phyloP scores from a whole-genome alignment of 192 early-diverging fungal species.

The Entomortierella beljakovae region DNA sequence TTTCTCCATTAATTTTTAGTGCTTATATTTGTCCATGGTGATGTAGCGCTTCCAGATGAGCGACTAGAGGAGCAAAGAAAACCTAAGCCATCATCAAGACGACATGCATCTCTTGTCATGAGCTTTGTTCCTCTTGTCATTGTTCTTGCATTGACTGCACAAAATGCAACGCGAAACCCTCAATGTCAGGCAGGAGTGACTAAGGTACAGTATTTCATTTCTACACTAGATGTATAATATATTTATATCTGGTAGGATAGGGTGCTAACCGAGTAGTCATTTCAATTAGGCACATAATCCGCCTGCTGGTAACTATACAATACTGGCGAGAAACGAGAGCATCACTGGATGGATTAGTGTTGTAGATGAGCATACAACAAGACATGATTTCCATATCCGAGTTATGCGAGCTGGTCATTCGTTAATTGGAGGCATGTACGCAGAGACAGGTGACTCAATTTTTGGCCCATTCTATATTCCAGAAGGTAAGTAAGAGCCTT shows the following conservation, averaged over 20 bases:
- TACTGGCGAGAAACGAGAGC: conserved; percentile 82
- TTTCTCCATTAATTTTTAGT: conserved; percentile 7
- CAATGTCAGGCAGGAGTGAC: conserved; percentile 63
- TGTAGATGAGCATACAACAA: conserved; percentile 63
- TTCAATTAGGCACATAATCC: conserved; percentile 34
- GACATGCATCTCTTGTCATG: conserved; percentile 27
- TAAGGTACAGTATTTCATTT: conserved; percentile 29
- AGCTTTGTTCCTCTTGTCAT: conserved; percentile 54
- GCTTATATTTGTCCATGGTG: conserved; percentile 51
- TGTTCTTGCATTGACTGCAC: conserved; percentile 47
- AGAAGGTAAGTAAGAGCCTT: conserved; percentile 66
- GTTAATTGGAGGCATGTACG: conserved; percentile 86
- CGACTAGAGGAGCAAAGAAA: conserved; percentile 27
- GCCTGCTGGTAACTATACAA: conserved; percentile 37
- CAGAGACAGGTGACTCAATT: conserved; percentile 72
- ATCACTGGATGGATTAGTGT: conserved; percentile 86
- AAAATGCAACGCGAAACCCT: conserved; percentile 60
- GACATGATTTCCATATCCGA: conserved; percentile 67
- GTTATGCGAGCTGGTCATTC: conserved; percentile 90
- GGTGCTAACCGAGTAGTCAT: too few relatives aligned
- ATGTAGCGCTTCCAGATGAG: conserved; percentile 56
- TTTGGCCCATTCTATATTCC: conserved; percentile 88
- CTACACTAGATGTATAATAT: too few relatives aligned
- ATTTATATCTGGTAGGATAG: too few relatives aligned
- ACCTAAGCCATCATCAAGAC: conserved; percentile 7